Conservation (phyloP, 441 rosid species). For the Raphanus hybrid region DNA sequence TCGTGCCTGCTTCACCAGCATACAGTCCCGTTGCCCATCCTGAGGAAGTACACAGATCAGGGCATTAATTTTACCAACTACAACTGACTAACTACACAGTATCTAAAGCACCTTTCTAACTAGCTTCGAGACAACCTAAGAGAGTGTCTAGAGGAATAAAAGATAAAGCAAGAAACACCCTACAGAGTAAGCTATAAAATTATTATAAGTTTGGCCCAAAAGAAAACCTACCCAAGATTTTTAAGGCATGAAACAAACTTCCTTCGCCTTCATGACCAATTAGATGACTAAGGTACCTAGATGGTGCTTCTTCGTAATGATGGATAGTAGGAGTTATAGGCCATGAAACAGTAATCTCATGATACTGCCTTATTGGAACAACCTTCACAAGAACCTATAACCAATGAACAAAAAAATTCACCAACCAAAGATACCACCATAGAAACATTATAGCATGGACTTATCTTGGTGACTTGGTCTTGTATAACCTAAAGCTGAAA, state of each 20-base stretch:
- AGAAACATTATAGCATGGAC: background rate
- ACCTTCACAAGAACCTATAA: constrained; percentile 69
- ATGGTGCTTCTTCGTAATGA: constrained; percentile 79
- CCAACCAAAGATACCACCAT: constrained; percentile 51
- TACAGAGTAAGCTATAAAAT: background rate
- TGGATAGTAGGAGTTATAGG: constrained; percentile 75
- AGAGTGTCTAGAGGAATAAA: background rate
- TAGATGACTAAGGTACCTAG: constrained; percentile 79
- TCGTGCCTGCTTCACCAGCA: background rate
- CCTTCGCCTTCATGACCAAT: constrained; percentile 96
- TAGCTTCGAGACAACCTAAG: background rate
- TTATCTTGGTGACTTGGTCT: background rate
- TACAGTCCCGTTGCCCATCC: background rate
- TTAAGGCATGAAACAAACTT: constrained; percentile 77
- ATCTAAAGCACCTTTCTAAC: background rate
- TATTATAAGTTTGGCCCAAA: background rate
- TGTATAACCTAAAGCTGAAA: background rate
- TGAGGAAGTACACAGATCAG: background rate
- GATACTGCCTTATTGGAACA: constrained; percentile 79
- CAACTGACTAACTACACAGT: background rate
- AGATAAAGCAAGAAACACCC: background rate
- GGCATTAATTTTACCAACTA: background rate
- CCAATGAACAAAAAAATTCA: constrained; percentile 23
- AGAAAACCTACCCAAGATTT: constrained; percentile 68
- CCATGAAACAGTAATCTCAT: constrained; percentile 67